Evolutionary conservation across 306 rosid species (phyloP), one percentile per base, ranked within the genome.

Genomic region (Ormosia semicastrata): DNA sequence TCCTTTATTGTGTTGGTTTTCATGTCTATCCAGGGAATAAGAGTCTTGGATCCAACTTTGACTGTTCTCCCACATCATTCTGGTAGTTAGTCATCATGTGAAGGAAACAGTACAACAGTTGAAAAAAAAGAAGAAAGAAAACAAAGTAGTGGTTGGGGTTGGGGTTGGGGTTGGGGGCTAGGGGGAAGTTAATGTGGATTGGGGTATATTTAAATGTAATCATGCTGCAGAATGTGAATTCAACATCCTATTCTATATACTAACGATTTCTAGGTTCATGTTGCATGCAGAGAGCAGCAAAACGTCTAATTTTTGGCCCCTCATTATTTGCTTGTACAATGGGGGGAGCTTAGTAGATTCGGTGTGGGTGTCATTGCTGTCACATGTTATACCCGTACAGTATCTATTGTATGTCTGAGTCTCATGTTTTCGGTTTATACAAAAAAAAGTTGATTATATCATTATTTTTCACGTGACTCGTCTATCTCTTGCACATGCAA

Each of bases 391-490:
- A 60, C 87, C 81, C 90, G 62, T 84, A 85, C 86, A 69, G 73
- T 89, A 63, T 66, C 85, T 85, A 81, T 89, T 92, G 82, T 81
- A 89, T 88, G 87, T 89, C 87, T 63, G 91, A 87, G 90, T 85
- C 82, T 85, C 82, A 64, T 85, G 92, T 77, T 87, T 90, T 88
- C 92, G 86, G 90, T 96, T 80, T 85, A 88, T 87, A 87, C 92
- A 70, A 30, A 57, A 76, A 76, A 76, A 59, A 76, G 83, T 89
- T 84, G 85, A 78, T 83, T 84, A 68, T 75, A 70, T 79, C 65
- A 60, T 64, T 80, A 62, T 71, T 69, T 62, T 57, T 75, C 50
- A 4, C 76, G 9, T 36, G 39, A 8, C 12, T 15, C 15, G 13
- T 58, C 29, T 63, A 32, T 69, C 78, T 43, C 37, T 64, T 71